These are phyloP conservation scores for Nemania abortiva DNA, from an alignment of 2,329 filamentous ascomycete genomes.

Conservation along the genomic window DNA sequence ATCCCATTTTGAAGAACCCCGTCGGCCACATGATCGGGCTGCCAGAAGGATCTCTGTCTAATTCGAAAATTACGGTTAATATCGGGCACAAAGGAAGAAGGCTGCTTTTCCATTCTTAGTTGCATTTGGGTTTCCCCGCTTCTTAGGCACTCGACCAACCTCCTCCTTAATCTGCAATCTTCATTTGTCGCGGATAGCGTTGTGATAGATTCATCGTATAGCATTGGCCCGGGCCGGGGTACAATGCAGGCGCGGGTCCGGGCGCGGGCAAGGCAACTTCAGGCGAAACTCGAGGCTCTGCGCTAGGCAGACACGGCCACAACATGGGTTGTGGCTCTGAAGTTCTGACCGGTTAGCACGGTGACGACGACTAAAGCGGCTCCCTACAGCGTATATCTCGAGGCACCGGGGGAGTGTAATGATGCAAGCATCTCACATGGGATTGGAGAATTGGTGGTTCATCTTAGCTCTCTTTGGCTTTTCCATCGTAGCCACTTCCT, in stretches of 20 bases:
- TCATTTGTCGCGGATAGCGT: constrained; percentile 1
- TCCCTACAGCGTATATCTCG: constrained; percentile 15
- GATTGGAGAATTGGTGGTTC: constrained; percentile 9
- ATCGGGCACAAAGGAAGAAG: not conserved
- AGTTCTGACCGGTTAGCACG: constrained; percentile 7
- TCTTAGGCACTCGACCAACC: constrained; percentile 15
- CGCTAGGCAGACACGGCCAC: constrained; percentile 32
- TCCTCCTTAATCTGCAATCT: constrained; percentile 2
- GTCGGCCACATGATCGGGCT: not conserved
- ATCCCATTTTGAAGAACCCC: constrained; percentile 13
- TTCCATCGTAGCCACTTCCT: not conserved
- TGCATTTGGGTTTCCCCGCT: constrained; percentile 2
- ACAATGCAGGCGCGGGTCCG: constrained; percentile 17
- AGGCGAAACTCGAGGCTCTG: constrained; percentile 29
- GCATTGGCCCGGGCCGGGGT: constrained; percentile 13
- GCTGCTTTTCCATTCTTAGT: not conserved
- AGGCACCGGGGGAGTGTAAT: constrained; percentile 1
- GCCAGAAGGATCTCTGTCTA: constrained; percentile 25
- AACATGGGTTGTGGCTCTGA: constrained; percentile 1
- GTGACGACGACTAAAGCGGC: constrained; percentile 16
- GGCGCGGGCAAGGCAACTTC: constrained; percentile 33
- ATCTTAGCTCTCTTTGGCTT: constrained; percentile 6
- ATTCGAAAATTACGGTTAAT: constrained; percentile 8
- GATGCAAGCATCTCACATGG: not conserved
- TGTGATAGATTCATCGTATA: constrained; percentile 10